Evolutionary conservation across 768 basidiomycete species (phyloP), one percentile per base, ranked within the genome.

Genomic region (Suillus paluster): DNA sequence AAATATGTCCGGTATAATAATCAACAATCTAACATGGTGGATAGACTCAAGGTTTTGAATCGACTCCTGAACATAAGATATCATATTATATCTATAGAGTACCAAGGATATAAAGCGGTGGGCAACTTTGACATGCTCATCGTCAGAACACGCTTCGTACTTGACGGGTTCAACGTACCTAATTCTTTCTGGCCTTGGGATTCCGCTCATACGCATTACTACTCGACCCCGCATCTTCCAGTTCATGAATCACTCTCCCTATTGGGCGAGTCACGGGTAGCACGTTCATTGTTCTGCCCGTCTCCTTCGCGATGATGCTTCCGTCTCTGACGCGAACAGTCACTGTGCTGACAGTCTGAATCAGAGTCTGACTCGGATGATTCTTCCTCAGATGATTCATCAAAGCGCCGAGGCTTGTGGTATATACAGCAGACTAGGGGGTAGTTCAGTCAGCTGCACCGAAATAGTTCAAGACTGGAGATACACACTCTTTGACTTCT

Each of bases 381-480:
- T 48, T 84, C 82, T 8, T 55, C 54, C 45, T 84, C 84, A 38
- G 86, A 87, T 0, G 88, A 94, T 70, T 95, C 93, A 75, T 94
- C 93, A 64, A 93, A 95, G 55, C 70, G 77, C 60, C 84, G 83
- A 1, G 90, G 89, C 71, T 90, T 91, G 72, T 95, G 93, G 70
- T 95, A 97, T 70, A 98, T 97, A 74, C 95, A 98, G 73, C 95
- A 98, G 55, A 97, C 95, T 98, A 65, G n/a, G 38, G 10, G 27
- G 36, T 34, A 45, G 52, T 36, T 38, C 19, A 19, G 39, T 38
- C 57, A 56, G 17, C 15, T 50, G 11, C 45, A 63, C 36, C 38
- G 25, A 39, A 57, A 23, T 38, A 10, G 25, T 27, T 19, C 19
- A 34, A 44, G 11, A 41, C 30, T 58, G 39, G 19, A 46, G 5